phyloP scores from a whole-genome alignment of 2,329 filamentous ascomycete genomes.

The Erysiphe pulchra region DNA sequence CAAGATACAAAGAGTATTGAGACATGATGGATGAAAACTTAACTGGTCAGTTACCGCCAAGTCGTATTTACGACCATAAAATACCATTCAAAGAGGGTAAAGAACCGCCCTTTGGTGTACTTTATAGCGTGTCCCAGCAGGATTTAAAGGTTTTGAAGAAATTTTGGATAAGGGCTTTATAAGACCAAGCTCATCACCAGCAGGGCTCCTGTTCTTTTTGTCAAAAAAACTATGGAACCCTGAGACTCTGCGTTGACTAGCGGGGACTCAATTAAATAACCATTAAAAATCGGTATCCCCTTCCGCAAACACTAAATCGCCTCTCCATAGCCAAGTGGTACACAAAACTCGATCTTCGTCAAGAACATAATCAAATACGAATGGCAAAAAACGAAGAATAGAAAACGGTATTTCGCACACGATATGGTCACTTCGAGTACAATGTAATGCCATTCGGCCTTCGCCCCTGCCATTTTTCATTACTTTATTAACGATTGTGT shows the following conservation, averaged over 20 bases:
- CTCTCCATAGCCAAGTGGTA: background rate
- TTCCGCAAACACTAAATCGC: background rate
- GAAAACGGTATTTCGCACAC: background rate
- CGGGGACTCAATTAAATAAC: background rate
- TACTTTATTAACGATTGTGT: background rate
- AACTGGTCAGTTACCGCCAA: too few relatives aligned
- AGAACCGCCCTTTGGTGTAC: background rate
- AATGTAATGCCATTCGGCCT: slow-evolving; percentile 1
- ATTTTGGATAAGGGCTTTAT: background rate
- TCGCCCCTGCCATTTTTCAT: background rate
- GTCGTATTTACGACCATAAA: background rate
- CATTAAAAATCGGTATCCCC: background rate
- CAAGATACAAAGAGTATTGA: too few relatives aligned
- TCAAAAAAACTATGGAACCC: background rate
- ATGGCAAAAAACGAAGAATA: too few relatives aligned
- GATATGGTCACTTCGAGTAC: background rate
- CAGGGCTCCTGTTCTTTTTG: background rate
- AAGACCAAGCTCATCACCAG: background rate
- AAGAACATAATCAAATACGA: too few relatives aligned
- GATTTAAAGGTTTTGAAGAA: background rate
- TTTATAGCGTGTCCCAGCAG: background rate
- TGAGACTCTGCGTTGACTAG: background rate
- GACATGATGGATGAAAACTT: too few relatives aligned
- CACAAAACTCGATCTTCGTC: background rate
- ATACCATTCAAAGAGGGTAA: background rate